Evolutionary conservation across 768 basidiomycete species (phyloP).

Genomic region (Lentinula boryana): DNA sequence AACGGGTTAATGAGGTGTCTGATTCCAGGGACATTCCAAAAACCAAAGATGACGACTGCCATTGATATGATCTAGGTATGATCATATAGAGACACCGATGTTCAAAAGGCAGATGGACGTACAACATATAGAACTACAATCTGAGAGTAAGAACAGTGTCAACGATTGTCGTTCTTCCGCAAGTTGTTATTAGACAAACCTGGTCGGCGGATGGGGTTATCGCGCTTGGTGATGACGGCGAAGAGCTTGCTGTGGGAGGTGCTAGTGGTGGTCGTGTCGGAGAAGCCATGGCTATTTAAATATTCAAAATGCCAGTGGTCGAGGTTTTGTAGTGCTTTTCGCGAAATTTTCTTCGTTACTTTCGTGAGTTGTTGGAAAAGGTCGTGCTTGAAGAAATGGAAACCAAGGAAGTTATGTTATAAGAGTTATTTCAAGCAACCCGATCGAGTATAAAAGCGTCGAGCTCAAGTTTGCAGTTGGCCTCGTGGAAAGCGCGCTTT

Average conservation of each 20-base stretch:
- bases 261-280: constrained; percentile 37
- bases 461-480: neutral
- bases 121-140: constrained; percentile 74
- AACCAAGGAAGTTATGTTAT: neutral
- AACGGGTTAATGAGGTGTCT: constrained; percentile 77
- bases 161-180: constrained; percentile 8
- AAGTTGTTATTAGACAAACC: constrained; percentile 34
- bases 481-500: neutral
- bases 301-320: neutral
- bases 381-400: neutral
- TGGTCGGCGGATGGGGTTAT: constrained; percentile 68
- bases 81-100: neutral
- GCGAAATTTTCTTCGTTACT: constrained; percentile 4
- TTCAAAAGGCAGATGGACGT: constrained; percentile 23
- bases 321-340: constrained; percentile 1
- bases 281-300: constrained; percentile 15
- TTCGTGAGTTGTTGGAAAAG: neutral
- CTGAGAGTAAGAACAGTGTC: constrained; percentile 25
- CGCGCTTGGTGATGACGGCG: constrained; percentile 32
- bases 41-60: constrained; percentile 79
- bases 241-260: constrained; percentile 31
- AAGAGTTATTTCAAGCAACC: neutral
- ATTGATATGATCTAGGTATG: constrained; percentile 67
- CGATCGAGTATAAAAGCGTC: neutral
- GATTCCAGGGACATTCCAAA: constrained; percentile 83